Base-by-base conservation (phyloP, 2,329 filamentous ascomycete species). In the Ophiostoma novo-ulmi region DNA sequence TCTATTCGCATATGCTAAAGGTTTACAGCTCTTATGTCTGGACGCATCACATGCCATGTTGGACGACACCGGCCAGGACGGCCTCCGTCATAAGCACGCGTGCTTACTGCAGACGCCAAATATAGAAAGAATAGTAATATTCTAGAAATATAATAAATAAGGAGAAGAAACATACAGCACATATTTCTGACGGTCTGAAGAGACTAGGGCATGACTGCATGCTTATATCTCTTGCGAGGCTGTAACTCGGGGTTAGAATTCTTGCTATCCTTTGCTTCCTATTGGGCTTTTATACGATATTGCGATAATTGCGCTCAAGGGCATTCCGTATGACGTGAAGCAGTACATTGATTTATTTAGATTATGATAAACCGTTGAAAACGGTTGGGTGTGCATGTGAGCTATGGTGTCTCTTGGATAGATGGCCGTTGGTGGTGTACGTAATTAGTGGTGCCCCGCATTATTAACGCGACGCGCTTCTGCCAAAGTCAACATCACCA, bases 401-500 rank as follows among this genome's bases (percentile, higher is more conserved):
- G 38, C 38, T 31, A 31, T 31, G 3, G 31, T 31, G 38, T 39
- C 8, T 11, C 38, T 39, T 39, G 3, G 38, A 10, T 48, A 7
- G 13, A 44, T 5, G 17, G 44, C 17, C 44, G 44, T n/a, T 58
- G 52, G n/a, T 58, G 22, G n/a, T 58, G 52, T 4, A 31, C 7
- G 22, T 13, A 22, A 10, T 58, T 31, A 26, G 52, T 58, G 22
- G 7, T 64, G 58, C 58, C 31, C 31, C 58, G 58, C 52, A 26
- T 31, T 44, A 26, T 58, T 58, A 10, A 58, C 52, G 52, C 52
- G 52, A 58, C 52, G 52, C 52, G 52, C 52, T 58, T 58, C n/a
- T 31, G 39, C 39, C 2, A n/a, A 58, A 58, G 44, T 48, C 44
- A 48, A 48, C 44, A 48, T 48, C 14, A 17, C 44, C 31, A 31